Evolutionary conservation across 148 eudicot species (phyloP).

Genomic region (Cornus controversa): DNA sequence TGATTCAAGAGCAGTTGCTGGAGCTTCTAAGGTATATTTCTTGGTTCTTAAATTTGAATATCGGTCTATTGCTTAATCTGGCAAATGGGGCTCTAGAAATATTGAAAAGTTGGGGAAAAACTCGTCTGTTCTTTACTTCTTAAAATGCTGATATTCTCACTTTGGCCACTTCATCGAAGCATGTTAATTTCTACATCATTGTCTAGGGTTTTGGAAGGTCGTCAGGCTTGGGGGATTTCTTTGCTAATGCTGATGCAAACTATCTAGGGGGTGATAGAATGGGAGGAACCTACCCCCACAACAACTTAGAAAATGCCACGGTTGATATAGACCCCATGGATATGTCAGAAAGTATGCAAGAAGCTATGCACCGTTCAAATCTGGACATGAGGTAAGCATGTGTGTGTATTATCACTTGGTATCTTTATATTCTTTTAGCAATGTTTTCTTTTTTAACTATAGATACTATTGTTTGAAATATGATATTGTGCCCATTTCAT

Average conservation of each 20-base stretch:
- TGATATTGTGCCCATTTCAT: constrained; percentile 4
- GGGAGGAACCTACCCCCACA: constrained; percentile 40
- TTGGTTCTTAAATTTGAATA: not conserved
- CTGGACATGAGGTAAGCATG: constrained; percentile 89
- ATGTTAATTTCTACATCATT: constrained; percentile 10
- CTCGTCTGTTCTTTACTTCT: constrained; percentile 8
- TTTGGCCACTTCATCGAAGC: not conserved
- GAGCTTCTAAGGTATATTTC: constrained; percentile 53
- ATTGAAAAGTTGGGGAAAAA: not conserved
- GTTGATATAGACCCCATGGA: constrained; percentile 87
- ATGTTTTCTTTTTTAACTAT: not conserved
- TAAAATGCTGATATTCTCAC: constrained; percentile 1
- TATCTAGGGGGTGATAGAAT: constrained; percentile 38
- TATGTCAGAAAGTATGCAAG: constrained; percentile 94
- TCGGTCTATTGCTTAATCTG: not conserved
- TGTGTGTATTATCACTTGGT: constrained; percentile 17
- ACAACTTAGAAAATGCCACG: constrained; percentile 34
- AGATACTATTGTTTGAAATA: too few relatives aligned
- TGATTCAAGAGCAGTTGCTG: constrained; percentile 53
- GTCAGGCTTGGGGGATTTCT: constrained; percentile 54
- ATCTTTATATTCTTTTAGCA: not conserved
- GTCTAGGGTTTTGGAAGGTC: constrained; percentile 49
- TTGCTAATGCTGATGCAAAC: constrained; percentile 56
- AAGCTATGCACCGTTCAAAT: constrained; percentile 94
- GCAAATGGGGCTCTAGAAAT: not conserved